phyloP scores from a whole-genome alignment of 345 rosid genomes.

The Eucalyptus urophylla region DNA sequence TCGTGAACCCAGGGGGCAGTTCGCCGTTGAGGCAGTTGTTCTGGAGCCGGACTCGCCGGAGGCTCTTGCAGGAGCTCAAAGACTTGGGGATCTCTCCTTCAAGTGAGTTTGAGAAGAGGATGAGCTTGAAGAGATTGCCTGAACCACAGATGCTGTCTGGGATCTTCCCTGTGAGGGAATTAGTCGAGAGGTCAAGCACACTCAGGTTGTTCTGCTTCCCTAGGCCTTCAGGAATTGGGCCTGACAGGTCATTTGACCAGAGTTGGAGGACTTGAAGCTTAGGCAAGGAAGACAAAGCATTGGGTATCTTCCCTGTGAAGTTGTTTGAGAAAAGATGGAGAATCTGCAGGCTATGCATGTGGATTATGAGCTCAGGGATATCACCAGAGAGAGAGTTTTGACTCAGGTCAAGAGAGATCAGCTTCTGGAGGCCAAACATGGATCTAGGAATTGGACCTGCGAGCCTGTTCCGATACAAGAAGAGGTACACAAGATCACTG shows the following conservation, averaged over 20 bases:
- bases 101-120: constrained; percentile 74
- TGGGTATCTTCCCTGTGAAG: constrained; percentile 53
- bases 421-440: constrained; percentile 31
- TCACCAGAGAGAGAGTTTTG: constrained; percentile 68
- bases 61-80: constrained; percentile 43
- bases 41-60: constrained; percentile 68
- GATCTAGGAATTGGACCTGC: constrained; percentile 45
- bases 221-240: constrained; percentile 57
- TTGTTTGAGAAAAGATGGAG: constrained; percentile 85
- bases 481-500: constrained; percentile 40
- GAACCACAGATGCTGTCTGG: constrained; percentile 61
- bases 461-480: constrained; percentile 76
- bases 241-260: constrained; percentile 68
- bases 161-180: constrained; percentile 56
- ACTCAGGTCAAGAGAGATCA: constrained; percentile 74
- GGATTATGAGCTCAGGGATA: constrained; percentile 41
- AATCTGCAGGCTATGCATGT: constrained; percentile 52
- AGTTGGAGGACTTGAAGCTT: constrained; percentile 78
- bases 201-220: constrained; percentile 62
- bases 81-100: constrained; percentile 41
- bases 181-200: constrained; percentile 73
- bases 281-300: constrained; percentile 45
- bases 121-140: constrained; percentile 60
- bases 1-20: constrained; percentile 34
- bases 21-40: constrained; percentile 48